phyloP scores from a whole-genome alignment of 2,329 filamentous ascomycete species.

The Fusarium miscanthi region DNA sequence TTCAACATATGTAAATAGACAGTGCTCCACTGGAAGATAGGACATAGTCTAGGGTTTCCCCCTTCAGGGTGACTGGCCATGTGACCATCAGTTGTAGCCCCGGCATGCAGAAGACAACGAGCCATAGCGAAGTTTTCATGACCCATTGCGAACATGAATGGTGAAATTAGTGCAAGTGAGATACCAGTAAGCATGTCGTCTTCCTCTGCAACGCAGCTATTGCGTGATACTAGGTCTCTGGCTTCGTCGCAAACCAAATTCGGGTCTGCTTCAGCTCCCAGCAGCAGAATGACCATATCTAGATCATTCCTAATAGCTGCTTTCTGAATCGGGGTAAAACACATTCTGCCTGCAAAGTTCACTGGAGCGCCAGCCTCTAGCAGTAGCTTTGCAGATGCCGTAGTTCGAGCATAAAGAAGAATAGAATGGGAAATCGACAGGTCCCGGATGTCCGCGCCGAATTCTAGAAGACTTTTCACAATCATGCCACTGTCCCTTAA shows the following conservation, averaged over 20 bases:
- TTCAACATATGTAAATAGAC: not conserved
- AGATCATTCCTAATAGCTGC: not conserved
- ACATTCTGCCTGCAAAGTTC: not conserved
- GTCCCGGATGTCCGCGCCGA: not conserved
- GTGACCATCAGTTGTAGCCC: not conserved
- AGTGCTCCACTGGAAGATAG: not conserved
- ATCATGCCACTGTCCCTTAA: not conserved
- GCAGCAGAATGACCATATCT: not conserved
- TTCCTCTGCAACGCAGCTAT: not conserved
- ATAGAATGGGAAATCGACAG: not conserved
- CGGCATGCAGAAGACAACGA: not conserved
- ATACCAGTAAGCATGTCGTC: not conserved
- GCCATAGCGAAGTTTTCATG: not conserved
- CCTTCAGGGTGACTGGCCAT: not conserved
- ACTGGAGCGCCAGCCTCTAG: not conserved
- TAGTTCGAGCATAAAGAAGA: not conserved
- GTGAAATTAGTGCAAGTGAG: not conserved
- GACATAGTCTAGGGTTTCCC: not conserved
- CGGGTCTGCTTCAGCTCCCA: not conserved
- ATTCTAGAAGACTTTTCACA: not conserved
- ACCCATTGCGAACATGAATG: not conserved
- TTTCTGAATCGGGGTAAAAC: not conserved
- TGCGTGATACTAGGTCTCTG: not conserved
- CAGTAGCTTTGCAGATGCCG: not conserved
- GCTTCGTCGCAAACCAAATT: not conserved